These are phyloP conservation scores for Thielaviopsis punctulata DNA, from an alignment of 2,329 filamentous ascomycete genomes.

Conservation along the genomic window DNA sequence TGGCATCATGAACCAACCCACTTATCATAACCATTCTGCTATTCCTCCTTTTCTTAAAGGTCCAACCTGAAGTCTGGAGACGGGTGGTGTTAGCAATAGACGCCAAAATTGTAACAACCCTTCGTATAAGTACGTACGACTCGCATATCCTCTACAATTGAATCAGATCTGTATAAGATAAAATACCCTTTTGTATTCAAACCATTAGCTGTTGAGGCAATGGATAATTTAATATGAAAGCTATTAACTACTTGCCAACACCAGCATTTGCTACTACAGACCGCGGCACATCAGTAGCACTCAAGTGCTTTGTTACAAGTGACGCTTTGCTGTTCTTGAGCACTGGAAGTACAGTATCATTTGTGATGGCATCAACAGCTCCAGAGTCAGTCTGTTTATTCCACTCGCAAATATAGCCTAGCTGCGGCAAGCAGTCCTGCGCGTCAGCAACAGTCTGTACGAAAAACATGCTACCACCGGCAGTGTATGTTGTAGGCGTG, in stretches of 20 bases:
- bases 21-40: too few relatives aligned
- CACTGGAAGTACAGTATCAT: slow-evolving; percentile 11
- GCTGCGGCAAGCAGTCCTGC: slow-evolving; percentile 7
- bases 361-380: slow-evolving; percentile 11
- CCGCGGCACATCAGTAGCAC: slow-evolving; percentile 13
- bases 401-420: slow-evolving; percentile 16
- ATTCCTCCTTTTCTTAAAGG: too few relatives aligned
- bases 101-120: too few relatives aligned
- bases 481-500: slow-evolving; percentile 18
- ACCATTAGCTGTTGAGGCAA: too few relatives aligned
- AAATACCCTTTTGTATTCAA: too few relatives aligned
- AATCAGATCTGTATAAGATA: too few relatives aligned
- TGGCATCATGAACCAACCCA: too few relatives aligned
- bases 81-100: too few relatives aligned
- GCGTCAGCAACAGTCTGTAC: slow-evolving; percentile 17
- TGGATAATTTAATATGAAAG: too few relatives aligned
- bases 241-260: slow-evolving; percentile 15
- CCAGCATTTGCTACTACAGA: slow-evolving; percentile 16
- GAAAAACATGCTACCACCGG: slow-evolving; percentile 15
- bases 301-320: slow-evolving; percentile 14
- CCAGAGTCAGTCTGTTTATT: slow-evolving; percentile 14
- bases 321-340: slow-evolving; percentile 14
- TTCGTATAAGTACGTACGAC: too few relatives aligned
- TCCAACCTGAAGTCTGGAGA: too few relatives aligned
- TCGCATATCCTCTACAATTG: too few relatives aligned